These are phyloP conservation scores for Poteriospumella lacustris DNA, from an alignment of 108 stramenopile genomes.

Conservation along the genomic window DNA sequence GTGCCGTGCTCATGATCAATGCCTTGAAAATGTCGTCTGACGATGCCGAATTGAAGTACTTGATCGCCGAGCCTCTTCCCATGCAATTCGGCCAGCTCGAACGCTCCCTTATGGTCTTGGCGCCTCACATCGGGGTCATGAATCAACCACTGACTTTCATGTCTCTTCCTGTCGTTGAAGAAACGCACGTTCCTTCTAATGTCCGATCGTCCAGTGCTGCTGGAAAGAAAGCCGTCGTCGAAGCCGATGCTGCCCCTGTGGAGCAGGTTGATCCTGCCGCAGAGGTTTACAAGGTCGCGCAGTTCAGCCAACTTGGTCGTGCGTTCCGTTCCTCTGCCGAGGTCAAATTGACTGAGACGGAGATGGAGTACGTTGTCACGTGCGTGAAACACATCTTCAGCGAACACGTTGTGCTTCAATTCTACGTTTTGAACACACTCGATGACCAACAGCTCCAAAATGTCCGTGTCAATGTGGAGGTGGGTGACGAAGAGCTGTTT, in stretches of 20 bases:
- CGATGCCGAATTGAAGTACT: slow-evolving; percentile 55
- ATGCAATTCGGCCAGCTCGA: slow-evolving; percentile 74
- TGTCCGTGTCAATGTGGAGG: slow-evolving; percentile 70
- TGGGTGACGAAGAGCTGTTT: slow-evolving; percentile 49
- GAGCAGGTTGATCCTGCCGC: slow-evolving; percentile 67
- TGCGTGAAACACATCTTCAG: slow-evolving; percentile 82
- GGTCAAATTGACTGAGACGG: slow-evolving; percentile 68
- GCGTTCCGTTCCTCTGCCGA: slow-evolving; percentile 68
- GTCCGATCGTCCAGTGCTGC: not conserved
- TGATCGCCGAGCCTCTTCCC: slow-evolving; percentile 69
- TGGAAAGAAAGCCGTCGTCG: not conserved
- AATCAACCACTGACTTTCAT: slow-evolving; percentile 62
- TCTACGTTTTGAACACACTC: slow-evolving; percentile 83
- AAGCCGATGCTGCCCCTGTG: not conserved
- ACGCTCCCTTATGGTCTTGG: slow-evolving; percentile 62
- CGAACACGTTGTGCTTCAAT: slow-evolving; percentile 76
- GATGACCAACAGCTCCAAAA: slow-evolving; percentile 76
- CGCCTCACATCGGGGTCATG: slow-evolving; percentile 57
- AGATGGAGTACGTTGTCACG: slow-evolving; percentile 79
- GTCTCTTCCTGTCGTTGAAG: slow-evolving; percentile 71
- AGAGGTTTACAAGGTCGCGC: slow-evolving; percentile 73
- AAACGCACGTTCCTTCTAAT: slow-evolving; percentile 23
- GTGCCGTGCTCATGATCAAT: slow-evolving; percentile 67
- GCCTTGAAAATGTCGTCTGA: slow-evolving; percentile 52
- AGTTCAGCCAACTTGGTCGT: slow-evolving; percentile 67